Evolutionary conservation across 371 early-diverging fungal genomes (phyloP).

Genomic region (Circinella umbellata): DNA sequence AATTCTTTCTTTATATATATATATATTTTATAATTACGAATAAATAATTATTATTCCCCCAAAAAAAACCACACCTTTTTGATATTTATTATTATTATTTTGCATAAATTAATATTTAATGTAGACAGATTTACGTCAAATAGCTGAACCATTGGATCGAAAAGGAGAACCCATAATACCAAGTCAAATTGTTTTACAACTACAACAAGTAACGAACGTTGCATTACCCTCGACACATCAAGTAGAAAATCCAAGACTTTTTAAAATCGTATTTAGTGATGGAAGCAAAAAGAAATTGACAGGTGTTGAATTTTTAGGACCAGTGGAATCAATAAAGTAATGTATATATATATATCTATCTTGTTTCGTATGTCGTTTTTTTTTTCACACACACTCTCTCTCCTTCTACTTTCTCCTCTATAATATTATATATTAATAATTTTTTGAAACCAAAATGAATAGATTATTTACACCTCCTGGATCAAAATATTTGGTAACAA

Average conservation of each 20-base stretch:
- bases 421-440: neutral
- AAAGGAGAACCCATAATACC: constrained; percentile 12
- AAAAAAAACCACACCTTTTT: neutral
- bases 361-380: too few species aligned
- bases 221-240: constrained; percentile 42
- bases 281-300: constrained; percentile 43
- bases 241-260: constrained; percentile 38
- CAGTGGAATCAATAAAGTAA: constrained; percentile 41
- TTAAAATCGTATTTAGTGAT: constrained; percentile 41
- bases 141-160: constrained; percentile 26
- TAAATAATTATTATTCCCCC: too few species aligned
- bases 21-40: too few species aligned
- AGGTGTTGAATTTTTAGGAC: constrained; percentile 38
- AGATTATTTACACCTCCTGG: constrained; percentile 52
- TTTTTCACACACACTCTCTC: too few species aligned
- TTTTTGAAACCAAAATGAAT: too few species aligned
- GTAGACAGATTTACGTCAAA: constrained; percentile 42
- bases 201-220: constrained; percentile 39
- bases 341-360: neutral
- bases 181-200: constrained; percentile 39
- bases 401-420: neutral
- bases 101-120: neutral
- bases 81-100: neutral
- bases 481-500: constrained; percentile 40
- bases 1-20: constrained; percentile 14